Conservation (phyloP, 257 asterid genomes). For the Fraxinus excelsior region DNA sequence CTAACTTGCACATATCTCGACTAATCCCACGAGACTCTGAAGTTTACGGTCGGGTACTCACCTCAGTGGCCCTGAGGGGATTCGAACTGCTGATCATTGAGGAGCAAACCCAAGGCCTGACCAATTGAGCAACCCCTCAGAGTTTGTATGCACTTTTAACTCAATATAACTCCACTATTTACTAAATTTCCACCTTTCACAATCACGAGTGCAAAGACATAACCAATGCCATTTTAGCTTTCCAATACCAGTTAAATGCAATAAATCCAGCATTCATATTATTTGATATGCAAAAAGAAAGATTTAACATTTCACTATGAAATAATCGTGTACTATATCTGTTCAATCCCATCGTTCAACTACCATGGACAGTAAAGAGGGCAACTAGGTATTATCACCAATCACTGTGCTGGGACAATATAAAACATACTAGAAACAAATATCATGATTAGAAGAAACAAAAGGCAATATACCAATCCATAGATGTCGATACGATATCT, state of each 20-base stretch:
- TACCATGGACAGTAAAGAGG: constrained; percentile 2
- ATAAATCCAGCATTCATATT: background rate
- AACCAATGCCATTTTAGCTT: background rate
- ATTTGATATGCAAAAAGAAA: background rate
- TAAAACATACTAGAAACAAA: constrained; percentile 17
- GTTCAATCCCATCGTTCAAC: constrained; percentile 1
- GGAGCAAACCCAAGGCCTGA: too few species aligned
- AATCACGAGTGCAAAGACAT: background rate
- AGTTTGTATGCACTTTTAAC: background rate
- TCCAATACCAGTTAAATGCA: background rate
- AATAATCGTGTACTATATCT: background rate
- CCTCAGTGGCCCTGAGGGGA: too few species aligned
- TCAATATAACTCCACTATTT: background rate
- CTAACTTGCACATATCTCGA: too few species aligned
- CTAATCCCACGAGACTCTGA: too few species aligned
- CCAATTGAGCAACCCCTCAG: too few species aligned
- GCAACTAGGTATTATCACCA: constrained; percentile 9
- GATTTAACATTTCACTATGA: background rate
- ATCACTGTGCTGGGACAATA: background rate
- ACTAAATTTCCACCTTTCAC: background rate
- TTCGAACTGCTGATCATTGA: too few species aligned
- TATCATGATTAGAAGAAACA: background rate
- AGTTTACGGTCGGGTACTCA: too few species aligned
- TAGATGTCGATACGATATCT: constrained; percentile 76
- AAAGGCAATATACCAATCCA: constrained; percentile 67